Base-by-base conservation (phyloP, 1,284 basidiomycete genomes). In the Boletus smithii region DNA sequence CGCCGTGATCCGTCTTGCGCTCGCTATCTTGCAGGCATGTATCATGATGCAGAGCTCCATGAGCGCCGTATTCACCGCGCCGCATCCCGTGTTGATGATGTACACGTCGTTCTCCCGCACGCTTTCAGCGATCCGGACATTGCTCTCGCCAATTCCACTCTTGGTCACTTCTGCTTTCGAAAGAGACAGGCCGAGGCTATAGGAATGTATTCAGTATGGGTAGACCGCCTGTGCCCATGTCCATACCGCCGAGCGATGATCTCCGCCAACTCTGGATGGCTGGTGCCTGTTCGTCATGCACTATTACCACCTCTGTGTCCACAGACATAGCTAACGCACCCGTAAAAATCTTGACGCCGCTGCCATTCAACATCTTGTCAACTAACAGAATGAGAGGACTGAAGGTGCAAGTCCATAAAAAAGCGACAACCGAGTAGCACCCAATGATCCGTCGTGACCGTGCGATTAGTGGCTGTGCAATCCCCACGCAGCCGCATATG, bases 11-110 rank as follows among this genome's bases (percentile, higher is more conserved):
- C 97, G 79, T 66, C 88, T 90, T 44, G 95, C 95, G 55, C 91
- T 95, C 27, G 92, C 90, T 63, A 95, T 95, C 74, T 97, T 97
- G 83, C 97, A 98, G 13, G 97, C 95, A 68, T 99, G 95, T 62
- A 98, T 97, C 95, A 99, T 98, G 69, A 99, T 99, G 68, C 95
- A 95, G 41, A 97, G 80, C 70, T 98, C 94, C 87, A 95, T 93
- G 53, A 97, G 79, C 42, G 91, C 79, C 14, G 91, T 94, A 70
- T 93, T 94, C 62, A 94, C 82, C 47, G 83, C 78, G 46, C 88
- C 88, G 64, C 87, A 90, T 10, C 89, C 90, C 26, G 94, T 95
- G 74, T 95, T 97, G 79, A 99, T 86, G 69, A 99, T 98, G 76
- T 99, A 99, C 48, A 99, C 97, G 70, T 99, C 97, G 71, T 93